Evolutionary conservation across 352 stramenopile species (phyloP).

Genomic region (Pythium rishiriense): DNA sequence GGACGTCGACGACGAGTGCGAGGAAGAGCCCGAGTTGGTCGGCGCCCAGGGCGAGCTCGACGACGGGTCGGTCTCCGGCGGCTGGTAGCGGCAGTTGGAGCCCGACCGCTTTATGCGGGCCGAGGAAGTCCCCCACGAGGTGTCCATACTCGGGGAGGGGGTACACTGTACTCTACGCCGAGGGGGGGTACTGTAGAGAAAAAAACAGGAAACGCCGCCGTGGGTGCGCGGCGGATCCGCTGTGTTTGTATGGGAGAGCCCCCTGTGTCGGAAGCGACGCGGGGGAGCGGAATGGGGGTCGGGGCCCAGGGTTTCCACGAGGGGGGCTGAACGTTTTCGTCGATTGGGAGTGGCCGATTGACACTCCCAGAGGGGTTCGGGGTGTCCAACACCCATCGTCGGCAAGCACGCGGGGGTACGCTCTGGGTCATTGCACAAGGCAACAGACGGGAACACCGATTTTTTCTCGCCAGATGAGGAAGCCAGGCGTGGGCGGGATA

Average conservation of each 20-base stretch:
- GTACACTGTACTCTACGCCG: not conserved
- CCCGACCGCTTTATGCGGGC: constrained; percentile 19
- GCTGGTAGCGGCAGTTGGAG: constrained; percentile 24
- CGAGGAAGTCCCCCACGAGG: constrained; percentile 1
- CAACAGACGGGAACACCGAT: not conserved
- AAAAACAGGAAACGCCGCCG: not conserved
- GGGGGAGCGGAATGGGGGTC: not conserved
- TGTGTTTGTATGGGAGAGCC: too few relatives aligned
- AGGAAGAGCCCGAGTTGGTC: not conserved
- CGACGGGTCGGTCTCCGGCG: not conserved
- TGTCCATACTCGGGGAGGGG: constrained; percentile 17
- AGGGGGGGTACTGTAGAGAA: not conserved
- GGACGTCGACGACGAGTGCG: not conserved
- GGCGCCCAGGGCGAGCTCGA: not conserved
- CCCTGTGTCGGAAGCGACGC: not conserved
- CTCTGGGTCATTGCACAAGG: not conserved
- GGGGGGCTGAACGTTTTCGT: constrained; percentile 16
- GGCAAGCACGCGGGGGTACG: not conserved
- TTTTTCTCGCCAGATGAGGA: not conserved
- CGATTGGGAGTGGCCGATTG: not conserved
- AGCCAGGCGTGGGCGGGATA: not conserved
- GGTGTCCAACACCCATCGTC: not conserved
- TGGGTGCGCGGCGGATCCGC: not conserved
- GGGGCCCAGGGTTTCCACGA: not conserved
- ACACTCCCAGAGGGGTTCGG: not conserved